Percentiles rank a stretch among this genome's conserved stretches.
Evolutionary conservation across 495 filamentous ascomycete species (phyloP).

Genomic region (Trichoderma virens): DNA sequence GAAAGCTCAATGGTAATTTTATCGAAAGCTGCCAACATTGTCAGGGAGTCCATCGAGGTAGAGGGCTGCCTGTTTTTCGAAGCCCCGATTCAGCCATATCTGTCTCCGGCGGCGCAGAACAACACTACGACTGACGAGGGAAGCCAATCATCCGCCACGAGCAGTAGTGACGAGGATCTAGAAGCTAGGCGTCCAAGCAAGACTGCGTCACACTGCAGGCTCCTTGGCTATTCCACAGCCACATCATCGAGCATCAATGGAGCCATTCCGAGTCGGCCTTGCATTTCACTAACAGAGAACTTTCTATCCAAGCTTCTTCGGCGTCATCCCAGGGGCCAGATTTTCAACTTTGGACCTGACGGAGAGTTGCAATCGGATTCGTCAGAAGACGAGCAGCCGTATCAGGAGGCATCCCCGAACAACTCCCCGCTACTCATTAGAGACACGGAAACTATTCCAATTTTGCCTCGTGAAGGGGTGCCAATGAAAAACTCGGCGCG

Average conservation of each 20-base stretch:
- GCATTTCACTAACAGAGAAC: conserved; percentile 16
- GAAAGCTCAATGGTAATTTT: not conserved
- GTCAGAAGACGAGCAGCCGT: not conserved
- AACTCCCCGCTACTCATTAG: not conserved
- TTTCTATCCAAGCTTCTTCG: conserved; percentile 47
- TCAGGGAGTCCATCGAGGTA: conserved; percentile 42
- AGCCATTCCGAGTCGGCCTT: not conserved
- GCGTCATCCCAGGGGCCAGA: conserved; percentile 52
- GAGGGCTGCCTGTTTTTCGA: conserved; percentile 47
- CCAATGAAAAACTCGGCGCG: conserved; percentile 12
- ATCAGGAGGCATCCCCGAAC: not conserved
- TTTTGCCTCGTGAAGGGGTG: conserved; percentile 7
- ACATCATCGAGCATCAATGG: conserved; percentile 14
- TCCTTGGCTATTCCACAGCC: conserved; percentile 31
- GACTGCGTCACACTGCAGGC: conserved; percentile 9
- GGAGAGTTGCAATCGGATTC: conserved; percentile 16
- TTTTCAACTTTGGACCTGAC: conserved; percentile 48
- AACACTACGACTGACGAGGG: not conserved
- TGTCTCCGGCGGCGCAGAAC: not conserved
- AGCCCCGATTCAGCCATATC: conserved; percentile 26
- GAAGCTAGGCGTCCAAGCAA: not conserved
- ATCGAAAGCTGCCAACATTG: conserved; percentile 39
- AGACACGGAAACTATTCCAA: not conserved
- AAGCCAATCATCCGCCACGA: conserved; percentile 8
- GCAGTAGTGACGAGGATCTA: conserved; percentile 11